phyloP scores from a whole-genome alignment of 2,329 filamentous ascomycete genomes.

The Ceratocystis lukuohia region DNA sequence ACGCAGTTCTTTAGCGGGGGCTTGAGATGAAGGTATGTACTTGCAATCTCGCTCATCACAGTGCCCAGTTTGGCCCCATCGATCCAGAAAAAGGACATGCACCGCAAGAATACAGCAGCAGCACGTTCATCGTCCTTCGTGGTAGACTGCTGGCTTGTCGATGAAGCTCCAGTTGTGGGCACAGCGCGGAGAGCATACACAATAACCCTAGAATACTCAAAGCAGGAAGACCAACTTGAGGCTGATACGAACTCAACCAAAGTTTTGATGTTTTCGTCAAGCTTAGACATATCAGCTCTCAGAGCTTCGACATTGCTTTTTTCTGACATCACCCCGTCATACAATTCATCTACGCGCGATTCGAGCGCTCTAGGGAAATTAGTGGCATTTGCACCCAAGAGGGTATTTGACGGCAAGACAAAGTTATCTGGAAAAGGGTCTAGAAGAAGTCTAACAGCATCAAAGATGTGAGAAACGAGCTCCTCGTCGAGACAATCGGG shows the following conservation, averaged over 20 bases:
- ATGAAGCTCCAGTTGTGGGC: conserved; percentile 1
- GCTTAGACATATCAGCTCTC: conserved; percentile 25
- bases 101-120: conserved; percentile 41
- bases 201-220: conserved; percentile 43
- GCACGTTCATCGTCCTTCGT: conserved; percentile 38
- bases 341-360: conserved; percentile 15
- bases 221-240: conserved; percentile 47
- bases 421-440: conserved; percentile 46
- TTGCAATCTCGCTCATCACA: conserved; percentile 52
- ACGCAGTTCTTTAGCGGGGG: conserved; percentile 51
- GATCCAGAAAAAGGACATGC: conserved; percentile 52
- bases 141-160: conserved; percentile 17
- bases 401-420: conserved; percentile 40
- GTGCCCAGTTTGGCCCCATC: conserved; percentile 47
- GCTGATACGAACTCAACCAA: conserved; percentile 53
- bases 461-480: conserved; percentile 42
- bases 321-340: conserved; percentile 14
- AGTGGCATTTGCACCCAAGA: conserved; percentile 30
- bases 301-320: conserved; percentile 12
- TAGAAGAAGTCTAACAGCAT: conserved; percentile 42
- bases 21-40: conserved; percentile 52
- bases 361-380: conserved; percentile 15
- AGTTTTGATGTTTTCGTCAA: conserved; percentile 42
- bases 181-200: conserved; percentile 35
- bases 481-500: conserved; percentile 35